These are phyloP conservation scores for Saksenaea vasiformis DNA, from an alignment of 371 early-diverging fungal genomes.

Conservation along the genomic window DNA sequence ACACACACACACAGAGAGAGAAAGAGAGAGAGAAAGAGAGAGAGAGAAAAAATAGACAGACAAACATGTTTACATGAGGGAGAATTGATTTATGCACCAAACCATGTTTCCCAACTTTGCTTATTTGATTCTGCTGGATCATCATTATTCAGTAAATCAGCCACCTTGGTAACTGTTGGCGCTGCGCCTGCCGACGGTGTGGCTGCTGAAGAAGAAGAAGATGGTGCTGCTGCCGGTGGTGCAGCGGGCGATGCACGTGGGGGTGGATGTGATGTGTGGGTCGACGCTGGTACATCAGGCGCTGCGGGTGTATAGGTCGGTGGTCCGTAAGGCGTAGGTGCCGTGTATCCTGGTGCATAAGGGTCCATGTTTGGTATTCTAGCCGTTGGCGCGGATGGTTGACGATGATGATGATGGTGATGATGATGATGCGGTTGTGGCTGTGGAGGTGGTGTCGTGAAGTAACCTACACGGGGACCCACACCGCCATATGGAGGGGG, in stretches of 20 bases:
- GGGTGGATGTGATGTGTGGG: slow-evolving; percentile 4
- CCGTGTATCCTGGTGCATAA: slow-evolving; percentile 15
- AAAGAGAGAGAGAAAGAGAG: neutral
- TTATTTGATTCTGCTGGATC: slow-evolving; percentile 42
- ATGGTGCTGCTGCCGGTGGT: slow-evolving; percentile 7
- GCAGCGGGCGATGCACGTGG: slow-evolving; percentile 11
- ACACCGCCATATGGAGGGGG: slow-evolving; percentile 3
- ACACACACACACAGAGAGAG: no score
- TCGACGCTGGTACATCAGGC: neutral
- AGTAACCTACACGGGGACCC: slow-evolving; percentile 20
- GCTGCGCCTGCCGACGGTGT: slow-evolving; percentile 18
- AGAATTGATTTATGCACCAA: slow-evolving; percentile 24
- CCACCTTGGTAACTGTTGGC: slow-evolving; percentile 42
- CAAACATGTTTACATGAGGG: neutral
- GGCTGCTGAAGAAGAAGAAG: neutral
- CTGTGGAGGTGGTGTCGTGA: slow-evolving; percentile 17
- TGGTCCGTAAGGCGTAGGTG: slow-evolving; percentile 11
- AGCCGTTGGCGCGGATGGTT: slow-evolving; percentile 8
- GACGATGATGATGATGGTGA: slow-evolving; percentile 10
- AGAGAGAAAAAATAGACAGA: neutral
- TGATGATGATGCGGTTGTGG: slow-evolving; percentile 9
- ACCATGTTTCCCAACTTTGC: slow-evolving; percentile 55
- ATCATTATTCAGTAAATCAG: slow-evolving; percentile 52
- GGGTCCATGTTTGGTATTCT: slow-evolving; percentile 8
- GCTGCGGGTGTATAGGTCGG: neutral